Evolutionary conservation across 257 asterid genomes (phyloP), one percentile per base, ranked within the genome.

Genomic region (Forsythia suspensa): DNA sequence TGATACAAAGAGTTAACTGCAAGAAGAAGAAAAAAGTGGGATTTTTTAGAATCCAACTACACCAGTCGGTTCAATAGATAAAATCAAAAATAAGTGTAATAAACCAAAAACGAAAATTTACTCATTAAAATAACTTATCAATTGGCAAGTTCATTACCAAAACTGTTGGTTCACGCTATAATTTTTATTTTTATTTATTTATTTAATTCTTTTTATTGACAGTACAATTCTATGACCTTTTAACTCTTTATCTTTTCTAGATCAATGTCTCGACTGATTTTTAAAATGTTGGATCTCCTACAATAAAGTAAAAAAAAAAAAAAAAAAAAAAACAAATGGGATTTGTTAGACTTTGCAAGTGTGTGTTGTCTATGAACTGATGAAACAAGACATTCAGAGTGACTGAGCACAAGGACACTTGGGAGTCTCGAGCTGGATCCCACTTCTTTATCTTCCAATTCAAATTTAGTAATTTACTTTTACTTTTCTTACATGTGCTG

Each of bases 331-430:
- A 37, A 52, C 1, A 71, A 42, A 13, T 29, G 61, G 42, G 51
- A 42, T 21, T 43, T 71, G 72, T 71, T 20, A 24, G 77, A 52
- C 68, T 66, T n/a, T 52, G 51, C 44, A 69, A 74, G 80, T 63
- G 76, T 55, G 48, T 84, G 82, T 74, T 71, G 78, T 76, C 43
- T 57, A 72, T 81, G 90, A 90, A 74, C 43, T 57, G 90, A 90
- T 80, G 82, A 80, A 84, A 88, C 92, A 84, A 88, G 94, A 86
- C 89, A 68, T 46, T 74, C 78, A 74, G 77, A 77, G 46, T 38
- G n/a, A 80, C 88, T 85, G 92, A 86, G 43, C 83, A 80, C 83
- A 81, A 84, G 89, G 90, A 88, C 87, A 81, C 75, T 63, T 42
- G n/a, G 6, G 46, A 76, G 77, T 39, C 80, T 67, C 80, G 78